phyloP scores from a whole-genome alignment of 2,329 filamentous ascomycete genomes.

The Clarireedia paspali region DNA sequence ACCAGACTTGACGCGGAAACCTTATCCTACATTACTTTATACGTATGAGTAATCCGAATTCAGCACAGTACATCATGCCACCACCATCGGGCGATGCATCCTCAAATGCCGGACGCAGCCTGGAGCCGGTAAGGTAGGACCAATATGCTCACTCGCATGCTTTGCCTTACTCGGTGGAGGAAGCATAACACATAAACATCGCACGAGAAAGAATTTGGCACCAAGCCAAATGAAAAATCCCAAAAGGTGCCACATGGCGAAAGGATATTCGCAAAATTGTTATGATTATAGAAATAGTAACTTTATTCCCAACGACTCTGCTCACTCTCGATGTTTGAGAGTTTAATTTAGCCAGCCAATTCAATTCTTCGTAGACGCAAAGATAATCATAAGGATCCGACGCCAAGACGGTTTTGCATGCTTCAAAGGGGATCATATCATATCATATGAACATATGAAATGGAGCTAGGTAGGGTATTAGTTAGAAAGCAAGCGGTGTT shows the following conservation, averaged over 20 bases:
- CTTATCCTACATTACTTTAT: too few relatives aligned
- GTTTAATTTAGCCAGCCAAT: background rate
- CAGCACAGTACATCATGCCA: background rate
- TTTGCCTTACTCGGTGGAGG: too few relatives aligned
- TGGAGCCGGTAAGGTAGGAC: background rate
- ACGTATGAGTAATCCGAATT: background rate
- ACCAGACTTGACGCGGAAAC: too few relatives aligned
- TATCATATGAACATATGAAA: too few relatives aligned
- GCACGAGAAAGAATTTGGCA: background rate
- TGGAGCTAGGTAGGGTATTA: background rate
- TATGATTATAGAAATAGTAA: background rate
- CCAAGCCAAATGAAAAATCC: background rate
- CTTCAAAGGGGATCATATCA: too few relatives aligned
- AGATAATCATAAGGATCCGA: background rate
- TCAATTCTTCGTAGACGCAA: background rate
- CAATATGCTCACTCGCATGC: too few relatives aligned
- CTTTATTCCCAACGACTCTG: background rate
- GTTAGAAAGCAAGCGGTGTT: background rate
- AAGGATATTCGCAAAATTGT: background rate
- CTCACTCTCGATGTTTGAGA: background rate
- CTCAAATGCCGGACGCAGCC: conserved; percentile 1
- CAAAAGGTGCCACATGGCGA: background rate
- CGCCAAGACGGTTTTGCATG: background rate
- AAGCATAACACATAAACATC: too few relatives aligned
- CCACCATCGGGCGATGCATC: background rate